Base-by-base conservation (phyloP, 2,329 filamentous ascomycete genomes). In the Coccinonectria pachysandricola region DNA sequence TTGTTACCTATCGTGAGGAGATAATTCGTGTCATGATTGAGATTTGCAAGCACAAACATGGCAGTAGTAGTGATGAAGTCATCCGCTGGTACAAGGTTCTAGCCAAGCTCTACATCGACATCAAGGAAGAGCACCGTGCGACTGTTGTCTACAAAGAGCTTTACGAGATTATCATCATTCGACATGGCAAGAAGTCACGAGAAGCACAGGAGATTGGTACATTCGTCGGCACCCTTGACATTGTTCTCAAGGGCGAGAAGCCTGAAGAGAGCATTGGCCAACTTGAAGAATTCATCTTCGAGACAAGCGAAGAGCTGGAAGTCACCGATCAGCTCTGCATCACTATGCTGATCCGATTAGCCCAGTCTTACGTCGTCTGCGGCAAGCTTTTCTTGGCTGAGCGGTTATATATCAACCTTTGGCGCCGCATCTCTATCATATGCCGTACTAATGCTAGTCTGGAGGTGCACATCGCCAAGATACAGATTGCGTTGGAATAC, bases 21-120 rank as follows among this genome's bases (percentile, higher is more conserved):
- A 54, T 57, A 42, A 53, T 59, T 15, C 43, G 43, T 1, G 39
- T 53, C 34, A 55, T 56, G 42, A 59, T 59, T 5, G 45, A 54
- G 15, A 46, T 57, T 4, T 53, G 46, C 40, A 52, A 48, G 30
- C 38, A 41, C 33, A 54, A 49, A 30, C 45, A 55, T 11, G 54
- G 56, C 3, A 24, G 31, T 1, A 37, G 48, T 2, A 53, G 49
- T n/a, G 49, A 57, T 12, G 40, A 48, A 6, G 54, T 58, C 12
- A 50, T 57, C 21, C 43, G 34, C 26, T 58, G 55, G 54, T 42
- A 52, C 27, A 42, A 56, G 37, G 38, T 42, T 8, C 47, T 60
- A 1, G 46, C 49, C n/a, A 46, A 53, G 28, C 44, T 60, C 8
- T 58, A 60, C 33, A 36, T 52, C 12, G 30, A 42, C 2, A 51